Conservation (phyloP, 78 protist genomes). For the Dictyostelium brefeldianum region DNA sequence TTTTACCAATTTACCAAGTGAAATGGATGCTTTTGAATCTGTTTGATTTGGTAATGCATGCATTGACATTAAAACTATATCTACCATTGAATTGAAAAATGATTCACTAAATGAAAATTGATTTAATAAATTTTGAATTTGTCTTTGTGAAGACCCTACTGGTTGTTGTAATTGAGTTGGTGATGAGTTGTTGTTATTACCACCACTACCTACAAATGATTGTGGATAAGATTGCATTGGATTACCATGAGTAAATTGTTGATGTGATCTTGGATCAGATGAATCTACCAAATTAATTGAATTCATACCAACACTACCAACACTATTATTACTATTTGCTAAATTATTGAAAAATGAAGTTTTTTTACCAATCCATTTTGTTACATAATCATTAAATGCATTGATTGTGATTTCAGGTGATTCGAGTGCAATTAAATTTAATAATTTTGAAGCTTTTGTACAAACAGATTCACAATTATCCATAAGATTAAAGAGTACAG, state of each 20-base stretch:
- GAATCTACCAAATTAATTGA: neutral
- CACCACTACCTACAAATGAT: neutral
- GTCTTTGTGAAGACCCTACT: neutral
- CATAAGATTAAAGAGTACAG: neutral
- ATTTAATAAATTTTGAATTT: neutral
- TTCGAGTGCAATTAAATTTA: slow-evolving; percentile 37
- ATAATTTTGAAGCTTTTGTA: neutral
- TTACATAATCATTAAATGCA: neutral
- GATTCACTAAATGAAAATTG: neutral
- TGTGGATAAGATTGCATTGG: slow-evolving; percentile 29
- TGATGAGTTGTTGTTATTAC: neutral
- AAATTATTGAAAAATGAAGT: neutral
- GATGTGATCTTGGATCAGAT: neutral
- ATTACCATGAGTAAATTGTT: neutral
- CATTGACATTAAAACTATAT: neutral
- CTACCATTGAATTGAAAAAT: neutral
- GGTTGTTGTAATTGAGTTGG: neutral
- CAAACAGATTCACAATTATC: neutral
- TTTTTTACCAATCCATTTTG: slow-evolving; percentile 10
- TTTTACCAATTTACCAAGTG: neutral
- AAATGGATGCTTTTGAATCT: slow-evolving; percentile 15
- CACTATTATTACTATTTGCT: neutral
- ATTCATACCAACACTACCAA: neutral
- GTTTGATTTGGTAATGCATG: neutral
- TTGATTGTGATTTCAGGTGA: slow-evolving; percentile 16